phyloP scores from a whole-genome alignment of 1,284 basidiomycete genomes.

The Cystobasidium slooffiae region DNA sequence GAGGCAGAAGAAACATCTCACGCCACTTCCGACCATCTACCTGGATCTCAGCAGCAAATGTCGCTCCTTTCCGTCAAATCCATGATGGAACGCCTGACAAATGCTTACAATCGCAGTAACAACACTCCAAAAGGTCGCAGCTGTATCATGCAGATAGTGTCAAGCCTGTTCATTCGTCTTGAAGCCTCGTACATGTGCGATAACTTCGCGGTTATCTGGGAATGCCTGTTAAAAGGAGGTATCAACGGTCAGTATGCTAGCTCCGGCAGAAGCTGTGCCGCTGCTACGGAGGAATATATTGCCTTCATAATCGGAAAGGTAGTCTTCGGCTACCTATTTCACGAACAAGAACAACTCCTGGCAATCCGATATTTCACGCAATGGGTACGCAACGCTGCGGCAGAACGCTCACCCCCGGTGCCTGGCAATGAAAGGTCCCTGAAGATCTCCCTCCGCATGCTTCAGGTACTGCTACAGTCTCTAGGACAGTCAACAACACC shows the following conservation, averaged over 20 bases:
- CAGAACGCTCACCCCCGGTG: neutral
- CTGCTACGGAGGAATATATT: slow-evolving; percentile 11
- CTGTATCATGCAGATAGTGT: slow-evolving; percentile 10
- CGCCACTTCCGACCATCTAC: neutral
- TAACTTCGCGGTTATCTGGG: slow-evolving; percentile 7
- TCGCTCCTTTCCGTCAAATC: neutral
- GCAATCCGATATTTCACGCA: neutral
- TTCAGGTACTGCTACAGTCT: neutral
- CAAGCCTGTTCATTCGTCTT: neutral
- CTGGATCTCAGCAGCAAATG: neutral
- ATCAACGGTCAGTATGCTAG: neutral
- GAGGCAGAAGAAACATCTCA: neutral
- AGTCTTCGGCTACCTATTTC: slow-evolving; percentile 6
- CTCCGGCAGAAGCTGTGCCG: neutral
- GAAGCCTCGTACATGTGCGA: slow-evolving; percentile 1
- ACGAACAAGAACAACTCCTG: slow-evolving; percentile 4
- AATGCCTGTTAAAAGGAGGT: neutral
- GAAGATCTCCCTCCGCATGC: neutral
- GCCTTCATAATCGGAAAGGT: slow-evolving; percentile 12
- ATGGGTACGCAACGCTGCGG: neutral
- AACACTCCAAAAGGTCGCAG: slow-evolving; percentile 12
- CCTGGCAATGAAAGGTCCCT: neutral
- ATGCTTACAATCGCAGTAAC: neutral
- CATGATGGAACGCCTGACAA: slow-evolving; percentile 17
- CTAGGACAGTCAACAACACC: too few relatives aligned